These are phyloP conservation scores for Chalciporus sp. DNA, from an alignment of 1,284 basidiomycete species.

Conservation along the genomic window DNA sequence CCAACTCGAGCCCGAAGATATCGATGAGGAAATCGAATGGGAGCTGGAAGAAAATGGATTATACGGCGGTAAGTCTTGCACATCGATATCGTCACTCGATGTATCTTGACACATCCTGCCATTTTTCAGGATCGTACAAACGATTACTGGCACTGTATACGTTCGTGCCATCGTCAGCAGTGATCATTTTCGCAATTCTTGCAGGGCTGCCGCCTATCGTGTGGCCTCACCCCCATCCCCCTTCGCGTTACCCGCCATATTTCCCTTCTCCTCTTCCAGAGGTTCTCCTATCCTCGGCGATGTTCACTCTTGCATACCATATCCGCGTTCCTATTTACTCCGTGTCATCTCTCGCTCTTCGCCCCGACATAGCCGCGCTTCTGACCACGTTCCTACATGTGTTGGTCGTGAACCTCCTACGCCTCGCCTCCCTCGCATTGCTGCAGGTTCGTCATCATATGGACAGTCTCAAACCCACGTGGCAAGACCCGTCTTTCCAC, in stretches of 20 bases:
- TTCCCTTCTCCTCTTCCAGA: slow-evolving; percentile 64
- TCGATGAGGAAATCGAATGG: slow-evolving; percentile 49
- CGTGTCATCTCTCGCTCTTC: slow-evolving; percentile 31
- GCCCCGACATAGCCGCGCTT: slow-evolving; percentile 41
- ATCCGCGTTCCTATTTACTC: slow-evolving; percentile 54
- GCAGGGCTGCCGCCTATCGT: slow-evolving; percentile 49
- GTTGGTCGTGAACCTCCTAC: slow-evolving; percentile 52
- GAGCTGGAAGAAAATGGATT: slow-evolving; percentile 60
- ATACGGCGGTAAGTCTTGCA: slow-evolving; percentile 51
- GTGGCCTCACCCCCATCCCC: slow-evolving; percentile 41
- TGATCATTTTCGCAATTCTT: slow-evolving; percentile 50
- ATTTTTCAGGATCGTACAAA: slow-evolving; percentile 59
- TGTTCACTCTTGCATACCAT: slow-evolving; percentile 62
- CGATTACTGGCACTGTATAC: slow-evolving; percentile 54
- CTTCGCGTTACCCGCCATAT: slow-evolving; percentile 44
- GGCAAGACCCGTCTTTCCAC: slow-evolving; percentile 59
- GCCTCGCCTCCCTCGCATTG: slow-evolving; percentile 55
- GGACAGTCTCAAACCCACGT: slow-evolving; percentile 47
- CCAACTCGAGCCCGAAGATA: slow-evolving; percentile 29
- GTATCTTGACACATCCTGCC: slow-evolving; percentile 6
- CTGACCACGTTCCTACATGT: slow-evolving; percentile 54
- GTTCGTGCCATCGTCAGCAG: slow-evolving; percentile 55
- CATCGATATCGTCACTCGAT: not conserved
- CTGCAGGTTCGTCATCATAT: slow-evolving; percentile 53
- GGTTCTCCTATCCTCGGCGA: slow-evolving; percentile 54